phyloP scores from a whole-genome alignment of 345 rosid species.

The Populus nigra region DNA sequence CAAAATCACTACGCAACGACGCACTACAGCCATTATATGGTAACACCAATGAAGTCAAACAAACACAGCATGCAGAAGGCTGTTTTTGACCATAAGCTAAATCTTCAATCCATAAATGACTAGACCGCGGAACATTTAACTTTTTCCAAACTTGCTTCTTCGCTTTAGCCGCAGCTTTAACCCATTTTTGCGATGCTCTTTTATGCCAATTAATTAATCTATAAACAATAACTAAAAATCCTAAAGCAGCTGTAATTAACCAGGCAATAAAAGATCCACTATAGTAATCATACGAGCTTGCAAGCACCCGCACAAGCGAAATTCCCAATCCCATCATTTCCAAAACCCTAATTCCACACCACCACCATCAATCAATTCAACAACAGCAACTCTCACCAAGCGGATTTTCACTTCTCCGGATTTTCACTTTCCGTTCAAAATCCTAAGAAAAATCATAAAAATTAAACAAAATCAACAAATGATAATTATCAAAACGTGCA shows the following conservation, averaged over 20 bases:
- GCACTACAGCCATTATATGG: background rate
- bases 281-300: background rate
- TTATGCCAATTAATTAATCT: background rate
- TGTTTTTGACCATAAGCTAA: background rate
- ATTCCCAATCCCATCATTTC: background rate
- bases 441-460: background rate
- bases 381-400: background rate
- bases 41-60: background rate
- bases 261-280: slow-evolving; percentile 1
- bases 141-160: background rate
- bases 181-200: background rate
- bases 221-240: background rate
- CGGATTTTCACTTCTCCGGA: background rate
- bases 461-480: background rate
- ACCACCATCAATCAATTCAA: background rate
- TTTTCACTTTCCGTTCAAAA: background rate
- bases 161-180: background rate
- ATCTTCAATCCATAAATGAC: background rate
- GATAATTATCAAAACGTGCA: background rate
- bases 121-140: background rate
- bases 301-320: background rate
- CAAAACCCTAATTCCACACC: background rate
- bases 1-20: background rate
- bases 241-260: background rate
- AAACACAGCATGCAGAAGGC: background rate